Conservation (phyloP, 2,329 filamentous ascomycete genomes). For the Fulvia fulva region DNA sequence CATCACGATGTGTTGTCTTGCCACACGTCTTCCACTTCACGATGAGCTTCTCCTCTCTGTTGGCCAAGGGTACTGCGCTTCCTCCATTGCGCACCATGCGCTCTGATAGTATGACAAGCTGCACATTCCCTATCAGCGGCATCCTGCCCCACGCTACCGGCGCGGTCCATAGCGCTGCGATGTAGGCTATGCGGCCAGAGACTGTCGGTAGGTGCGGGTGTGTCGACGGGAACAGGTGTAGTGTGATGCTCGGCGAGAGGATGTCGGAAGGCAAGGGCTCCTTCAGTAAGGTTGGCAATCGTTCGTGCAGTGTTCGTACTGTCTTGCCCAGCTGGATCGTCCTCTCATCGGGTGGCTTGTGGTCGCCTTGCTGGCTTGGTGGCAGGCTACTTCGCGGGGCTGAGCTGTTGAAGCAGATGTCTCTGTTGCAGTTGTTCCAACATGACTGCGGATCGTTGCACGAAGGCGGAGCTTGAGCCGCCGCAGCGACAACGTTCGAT, state of each 20-base stretch:
- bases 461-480: conserved; percentile 3
- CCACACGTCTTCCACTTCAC: conserved; percentile 80
- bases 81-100: conserved; percentile 67
- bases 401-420: conserved; percentile 44
- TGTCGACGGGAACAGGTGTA: conserved; percentile 66
- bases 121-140: conserved; percentile 85
- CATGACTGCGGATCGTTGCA: conserved; percentile 22
- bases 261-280: conserved; percentile 60
- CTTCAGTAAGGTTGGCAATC: conserved; percentile 57
- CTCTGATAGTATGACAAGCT: conserved; percentile 81
- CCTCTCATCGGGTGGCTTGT: conserved; percentile 54
- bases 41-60: conserved; percentile 71
- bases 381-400: conserved; percentile 25
- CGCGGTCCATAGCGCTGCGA: conserved; percentile 90
- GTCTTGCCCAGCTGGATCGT: conserved; percentile 61
- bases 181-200: conserved; percentile 83
- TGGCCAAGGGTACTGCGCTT: conserved; percentile 34
- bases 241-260: conserved; percentile 57
- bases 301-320: conserved; percentile 58
- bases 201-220: conserved; percentile 90
- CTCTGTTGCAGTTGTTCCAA: conserved; percentile 29
- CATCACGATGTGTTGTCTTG: conserved; percentile 43
- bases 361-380: conserved; percentile 22
- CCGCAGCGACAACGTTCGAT: not conserved
- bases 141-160: conserved; percentile 94